A percentile compares a stretch with the other conserved stretches of the same genome.
Conservation (phyloP, 495 filamentous ascomycete species). For the Recurvomyces mirabilis region DNA sequence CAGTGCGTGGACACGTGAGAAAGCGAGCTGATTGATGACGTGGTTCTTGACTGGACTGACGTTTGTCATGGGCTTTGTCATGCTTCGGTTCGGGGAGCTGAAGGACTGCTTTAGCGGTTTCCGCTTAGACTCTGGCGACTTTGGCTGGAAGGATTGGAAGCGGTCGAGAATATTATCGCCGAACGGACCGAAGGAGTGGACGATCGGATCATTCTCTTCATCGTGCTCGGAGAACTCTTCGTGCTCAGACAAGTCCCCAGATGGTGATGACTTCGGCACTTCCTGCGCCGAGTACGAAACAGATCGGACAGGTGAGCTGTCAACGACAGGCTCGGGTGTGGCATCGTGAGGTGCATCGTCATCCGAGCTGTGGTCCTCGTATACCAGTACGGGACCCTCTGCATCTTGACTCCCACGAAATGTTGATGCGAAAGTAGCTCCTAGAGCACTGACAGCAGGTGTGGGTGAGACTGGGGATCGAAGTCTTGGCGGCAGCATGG, state of each 20-base stretch:
- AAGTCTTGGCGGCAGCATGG: slow-evolving; percentile 44
- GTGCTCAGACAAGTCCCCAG: slow-evolving; percentile 31
- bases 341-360: slow-evolving; percentile 22
- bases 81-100: slow-evolving; percentile 11
- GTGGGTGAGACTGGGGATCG: slow-evolving; percentile 67
- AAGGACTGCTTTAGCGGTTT: slow-evolving; percentile 12
- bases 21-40: slow-evolving; percentile 89
- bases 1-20: slow-evolving; percentile 83
- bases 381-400: slow-evolving; percentile 42
- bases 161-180: slow-evolving; percentile 70
- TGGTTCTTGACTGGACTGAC: slow-evolving; percentile 47
- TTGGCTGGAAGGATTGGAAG: slow-evolving; percentile 59
- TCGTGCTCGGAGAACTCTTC: slow-evolving; percentile 62
- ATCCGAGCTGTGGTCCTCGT: slow-evolving; percentile 42
- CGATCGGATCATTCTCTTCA: slow-evolving; percentile 85
- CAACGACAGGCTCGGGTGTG: slow-evolving; percentile 11
- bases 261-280: slow-evolving; percentile 9
- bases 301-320: slow-evolving; percentile 14
- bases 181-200: slow-evolving; percentile 82
- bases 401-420: slow-evolving; percentile 37
- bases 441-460: slow-evolving; percentile 30
- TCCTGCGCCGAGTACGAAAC: background rate
- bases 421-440: slow-evolving; percentile 30
- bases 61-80: slow-evolving; percentile 13
- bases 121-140: slow-evolving; percentile 24